A percentile compares a stretch with the other conserved stretches of the same genome.
Evolutionary conservation across 768 basidiomycete species (phyloP).

Genomic region (Suillus cothurnatus): DNA sequence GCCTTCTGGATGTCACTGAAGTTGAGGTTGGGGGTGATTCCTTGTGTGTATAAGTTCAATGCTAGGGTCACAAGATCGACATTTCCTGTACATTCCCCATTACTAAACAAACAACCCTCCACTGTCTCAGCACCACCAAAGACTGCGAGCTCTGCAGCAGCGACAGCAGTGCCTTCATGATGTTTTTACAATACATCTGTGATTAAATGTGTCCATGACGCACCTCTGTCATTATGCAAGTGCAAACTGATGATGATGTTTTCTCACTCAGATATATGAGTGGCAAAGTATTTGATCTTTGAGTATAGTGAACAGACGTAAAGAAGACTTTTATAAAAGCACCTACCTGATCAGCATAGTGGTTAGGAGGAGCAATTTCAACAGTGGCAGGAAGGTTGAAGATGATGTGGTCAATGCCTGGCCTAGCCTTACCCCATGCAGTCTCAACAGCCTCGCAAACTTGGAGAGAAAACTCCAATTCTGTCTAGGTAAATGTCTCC

Average conservation of each 20-base stretch:
- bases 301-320: conserved; percentile 10
- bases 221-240: conserved; percentile 96
- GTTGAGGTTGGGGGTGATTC: conserved; percentile 84
- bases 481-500: conserved; percentile 95
- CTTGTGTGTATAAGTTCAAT: conserved; percentile 95
- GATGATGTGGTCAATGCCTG: too few species aligned
- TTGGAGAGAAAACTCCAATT: too few species aligned
- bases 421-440: too few species aligned
- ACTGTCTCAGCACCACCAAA: conserved; percentile 96
- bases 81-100: conserved; percentile 98
- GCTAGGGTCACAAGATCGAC: conserved; percentile 97
- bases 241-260: conserved; percentile 91
- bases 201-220: conserved; percentile 17
- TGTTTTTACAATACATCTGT: not conserved
- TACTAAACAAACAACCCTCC: conserved; percentile 97
- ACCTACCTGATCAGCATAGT: conserved; percentile 93
- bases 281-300: conserved; percentile 93
- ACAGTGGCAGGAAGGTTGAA: too few species aligned
- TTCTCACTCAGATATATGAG: too few species aligned
- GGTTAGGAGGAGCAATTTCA: conserved; percentile 96
- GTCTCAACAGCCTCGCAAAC: too few species aligned
- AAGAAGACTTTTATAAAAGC: not conserved
- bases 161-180: conserved; percentile 80
- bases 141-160: conserved; percentile 89
- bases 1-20: conserved; percentile 89